Evolutionary conservation across 176 grass and related monocot genomes (phyloP), one percentile per base, ranked within the genome.

Genomic region (Hsuehochloa calcarea): DNA sequence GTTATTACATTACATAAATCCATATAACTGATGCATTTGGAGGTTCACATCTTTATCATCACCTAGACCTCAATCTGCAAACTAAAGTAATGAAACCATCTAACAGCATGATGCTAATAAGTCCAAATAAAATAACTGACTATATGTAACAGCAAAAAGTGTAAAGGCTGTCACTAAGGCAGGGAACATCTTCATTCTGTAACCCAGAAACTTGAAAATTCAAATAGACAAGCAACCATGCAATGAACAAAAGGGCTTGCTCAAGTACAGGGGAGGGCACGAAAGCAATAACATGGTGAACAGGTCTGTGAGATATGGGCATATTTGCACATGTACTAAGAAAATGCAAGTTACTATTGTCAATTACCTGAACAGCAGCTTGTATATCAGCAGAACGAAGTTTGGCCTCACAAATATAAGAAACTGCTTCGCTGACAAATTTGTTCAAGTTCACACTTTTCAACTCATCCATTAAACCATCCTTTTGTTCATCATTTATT

Each of bases 381-480:
- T 99, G 96, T 85, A 99, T 92, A 89, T 99, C 96, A 90, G 93
- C 88, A 5, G 93, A 88, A 85, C 90, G 92, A 85, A 99, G 96
- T 86, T 96, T 99, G 82, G 96, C 96, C 81, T 99, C 96, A 52
- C 93, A 99, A 81, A 99, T 99, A 87, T 91, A 89, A 86, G 96
- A 90, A 65, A 94, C 96, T 47, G 93, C 96, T 90, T 99, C 96
- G 10, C 96, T 99, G 70, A 99, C 96, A 91, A 99, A 99, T 89
- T 99, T 99, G 81, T 93, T 99, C 70, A 99, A 88, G 85, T 99
- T 99, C 40, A 99, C 96, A 88, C 91, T 86, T 96, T 94, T 99
- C 72, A 99, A 75, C 38, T 99, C 96, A 77, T 99, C 96, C 78
- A 99, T 91, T 82, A 99, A 81, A 3, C 83, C 77, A 55, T 96